Evolutionary conservation across 257 asterid species (phyloP).

Genomic region (Solanum sitiens): DNA sequence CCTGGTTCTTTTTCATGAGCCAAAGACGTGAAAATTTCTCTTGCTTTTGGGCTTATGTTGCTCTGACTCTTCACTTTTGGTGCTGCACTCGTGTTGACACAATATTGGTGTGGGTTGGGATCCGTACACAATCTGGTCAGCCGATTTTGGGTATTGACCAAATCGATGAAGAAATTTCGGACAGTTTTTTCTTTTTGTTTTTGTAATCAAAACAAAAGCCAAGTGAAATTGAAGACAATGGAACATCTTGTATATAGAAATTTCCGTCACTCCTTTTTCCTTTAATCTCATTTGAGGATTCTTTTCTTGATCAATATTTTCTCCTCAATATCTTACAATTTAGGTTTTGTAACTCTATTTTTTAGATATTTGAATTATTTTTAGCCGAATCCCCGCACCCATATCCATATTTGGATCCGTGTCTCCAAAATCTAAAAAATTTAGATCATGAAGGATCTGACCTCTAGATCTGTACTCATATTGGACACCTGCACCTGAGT

Average conservation of each 20-base stretch:
- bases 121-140: not conserved
- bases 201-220: not conserved
- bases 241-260: not conserved
- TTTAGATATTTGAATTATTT: not conserved
- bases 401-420: not conserved
- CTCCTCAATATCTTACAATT: not conserved
- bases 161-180: not conserved
- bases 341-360: not conserved
- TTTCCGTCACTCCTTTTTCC: not conserved
- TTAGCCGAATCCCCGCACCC: not conserved
- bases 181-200: not conserved
- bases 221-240: not conserved
- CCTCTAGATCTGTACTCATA: not conserved
- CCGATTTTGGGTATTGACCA: not conserved
- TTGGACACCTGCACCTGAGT: not conserved
- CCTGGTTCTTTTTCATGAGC: not conserved
- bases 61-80: not conserved
- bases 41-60: not conserved
- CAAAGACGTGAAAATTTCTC: not conserved
- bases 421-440: not conserved
- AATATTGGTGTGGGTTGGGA: not conserved
- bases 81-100: not conserved
- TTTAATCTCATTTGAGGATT: not conserved
- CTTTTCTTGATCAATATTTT: not conserved
- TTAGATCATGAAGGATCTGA: not conserved